Conservation (phyloP, 306 rosid genomes). For the Quercus robur region DNA sequence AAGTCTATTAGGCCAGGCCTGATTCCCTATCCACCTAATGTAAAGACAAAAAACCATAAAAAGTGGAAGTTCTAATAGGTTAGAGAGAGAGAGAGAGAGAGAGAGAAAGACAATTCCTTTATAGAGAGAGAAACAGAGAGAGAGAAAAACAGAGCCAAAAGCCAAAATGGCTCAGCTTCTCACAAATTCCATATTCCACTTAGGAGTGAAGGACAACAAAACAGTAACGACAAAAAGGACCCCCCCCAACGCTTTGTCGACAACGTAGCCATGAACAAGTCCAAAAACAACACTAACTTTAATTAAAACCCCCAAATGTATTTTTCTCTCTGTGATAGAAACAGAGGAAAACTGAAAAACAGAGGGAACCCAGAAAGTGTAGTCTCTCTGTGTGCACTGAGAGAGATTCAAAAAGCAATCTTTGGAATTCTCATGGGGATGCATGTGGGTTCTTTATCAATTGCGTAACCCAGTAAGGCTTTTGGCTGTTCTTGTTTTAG, state of each 20-base stretch:
- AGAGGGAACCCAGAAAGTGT: background rate
- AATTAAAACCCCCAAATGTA: constrained; percentile 16
- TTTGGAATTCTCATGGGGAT: constrained; percentile 38
- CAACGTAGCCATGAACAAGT: constrained; percentile 55
- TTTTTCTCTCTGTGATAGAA: constrained; percentile 21
- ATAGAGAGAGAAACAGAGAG: constrained; percentile 13
- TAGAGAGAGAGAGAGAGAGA: background rate
- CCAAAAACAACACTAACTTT: constrained; percentile 26
- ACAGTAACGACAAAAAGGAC: constrained; percentile 62
- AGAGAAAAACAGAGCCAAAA: constrained; percentile 5
- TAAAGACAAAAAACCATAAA: constrained; percentile 46
- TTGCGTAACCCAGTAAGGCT: constrained; percentile 45
- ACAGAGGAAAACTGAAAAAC: constrained; percentile 16
- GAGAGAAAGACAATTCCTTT: constrained; percentile 4
- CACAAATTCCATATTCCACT: constrained; percentile 64
- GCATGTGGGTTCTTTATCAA: constrained; percentile 35
- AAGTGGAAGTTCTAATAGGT: constrained; percentile 14
- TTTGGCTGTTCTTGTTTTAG: constrained; percentile 21
- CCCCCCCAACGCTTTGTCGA: constrained; percentile 67
- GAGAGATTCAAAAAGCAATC: constrained; percentile 32
- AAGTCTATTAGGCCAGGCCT: constrained; percentile 27
- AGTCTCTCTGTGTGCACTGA: background rate
- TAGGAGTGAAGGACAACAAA: constrained; percentile 49
- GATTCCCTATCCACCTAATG: constrained; percentile 58
- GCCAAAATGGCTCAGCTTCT: constrained; percentile 24